Percentiles rank a stretch among this genome's conserved stretches.
These are phyloP conservation scores for Metarhizium guizhouense DNA, from an alignment of 2,329 filamentous ascomycete genomes.

Conservation along the genomic window DNA sequence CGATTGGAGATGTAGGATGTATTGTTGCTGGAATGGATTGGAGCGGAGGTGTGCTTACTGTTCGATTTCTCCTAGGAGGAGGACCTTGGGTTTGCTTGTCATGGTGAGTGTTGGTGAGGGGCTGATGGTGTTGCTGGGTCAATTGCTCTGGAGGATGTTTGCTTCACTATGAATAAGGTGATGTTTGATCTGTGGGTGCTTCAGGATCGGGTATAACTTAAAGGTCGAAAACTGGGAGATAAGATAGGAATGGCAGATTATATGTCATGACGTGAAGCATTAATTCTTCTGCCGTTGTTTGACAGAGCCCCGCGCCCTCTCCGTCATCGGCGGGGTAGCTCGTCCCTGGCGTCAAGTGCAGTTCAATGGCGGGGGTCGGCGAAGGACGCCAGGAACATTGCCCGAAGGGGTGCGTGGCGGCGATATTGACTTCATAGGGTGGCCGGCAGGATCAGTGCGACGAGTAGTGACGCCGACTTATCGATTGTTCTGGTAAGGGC, in stretches of 20 bases:
- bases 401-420: neutral
- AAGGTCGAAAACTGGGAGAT: too few species aligned
- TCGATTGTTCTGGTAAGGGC: too few species aligned
- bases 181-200: too few species aligned
- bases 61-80: conserved; percentile 29
- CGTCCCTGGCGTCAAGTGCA: too few species aligned
- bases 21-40: neutral
- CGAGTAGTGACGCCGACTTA: too few species aligned
- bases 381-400: neutral
- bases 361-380: neutral
- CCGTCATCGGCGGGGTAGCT: conserved; percentile 7
- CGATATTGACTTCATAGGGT: neutral
- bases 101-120: conserved; percentile 9
- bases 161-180: too few species aligned
- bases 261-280: neutral
- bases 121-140: neutral
- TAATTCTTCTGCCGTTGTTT: neutral
- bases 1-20: neutral
- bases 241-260: too few species aligned
- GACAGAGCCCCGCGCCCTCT: neutral
- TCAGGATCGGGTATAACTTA: too few species aligned
- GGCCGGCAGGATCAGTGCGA: neutral
- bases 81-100: conserved; percentile 24
- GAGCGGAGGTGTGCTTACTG: conserved; percentile 21
- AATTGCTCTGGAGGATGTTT: neutral